These are phyloP conservation scores for Malassezia arunalokei DNA, from an alignment of 1,284 basidiomycete species.

Conservation along the genomic window DNA sequence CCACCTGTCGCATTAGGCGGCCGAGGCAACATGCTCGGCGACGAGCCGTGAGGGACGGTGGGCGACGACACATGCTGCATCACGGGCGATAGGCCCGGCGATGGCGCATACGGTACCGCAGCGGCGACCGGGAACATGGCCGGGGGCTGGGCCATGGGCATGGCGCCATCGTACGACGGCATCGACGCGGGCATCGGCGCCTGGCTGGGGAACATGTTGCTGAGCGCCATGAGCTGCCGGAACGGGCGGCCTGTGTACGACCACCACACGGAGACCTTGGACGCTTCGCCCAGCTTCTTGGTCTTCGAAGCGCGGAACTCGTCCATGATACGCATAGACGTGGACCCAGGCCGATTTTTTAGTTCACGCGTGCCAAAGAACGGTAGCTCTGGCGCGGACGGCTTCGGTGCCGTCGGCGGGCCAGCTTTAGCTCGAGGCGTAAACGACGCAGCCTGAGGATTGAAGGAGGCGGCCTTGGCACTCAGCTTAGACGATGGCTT, in stretches of 20 bases:
- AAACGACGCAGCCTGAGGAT: slow-evolving; percentile 49
- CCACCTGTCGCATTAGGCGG: not conserved
- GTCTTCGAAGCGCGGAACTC: slow-evolving; percentile 91
- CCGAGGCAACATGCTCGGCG: not conserved
- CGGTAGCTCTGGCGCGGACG: slow-evolving; percentile 54
- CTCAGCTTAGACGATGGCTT: slow-evolving; percentile 62
- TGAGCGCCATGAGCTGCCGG: slow-evolving; percentile 55
- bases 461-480: slow-evolving; percentile 58
- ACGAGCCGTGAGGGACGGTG: not conserved
- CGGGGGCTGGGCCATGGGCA: slow-evolving; percentile 3
- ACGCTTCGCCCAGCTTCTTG: slow-evolving; percentile 63
- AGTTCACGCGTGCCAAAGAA: slow-evolving; percentile 68
- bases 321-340: slow-evolving; percentile 65
- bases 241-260: slow-evolving; percentile 78
- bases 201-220: not conserved
- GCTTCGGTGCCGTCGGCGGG: slow-evolving; percentile 37
- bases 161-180: not conserved
- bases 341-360: slow-evolving; percentile 55
- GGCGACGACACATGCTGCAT: not conserved
- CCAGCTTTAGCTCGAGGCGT: slow-evolving; percentile 44
- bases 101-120: slow-evolving; percentile 1
- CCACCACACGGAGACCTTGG: slow-evolving; percentile 64
- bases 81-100: not conserved
- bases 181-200: not conserved
- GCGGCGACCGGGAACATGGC: slow-evolving; percentile 5